These are phyloP conservation scores for Boletus vinaceobasis DNA, from an alignment of 768 basidiomycete species.

Conservation along the genomic window DNA sequence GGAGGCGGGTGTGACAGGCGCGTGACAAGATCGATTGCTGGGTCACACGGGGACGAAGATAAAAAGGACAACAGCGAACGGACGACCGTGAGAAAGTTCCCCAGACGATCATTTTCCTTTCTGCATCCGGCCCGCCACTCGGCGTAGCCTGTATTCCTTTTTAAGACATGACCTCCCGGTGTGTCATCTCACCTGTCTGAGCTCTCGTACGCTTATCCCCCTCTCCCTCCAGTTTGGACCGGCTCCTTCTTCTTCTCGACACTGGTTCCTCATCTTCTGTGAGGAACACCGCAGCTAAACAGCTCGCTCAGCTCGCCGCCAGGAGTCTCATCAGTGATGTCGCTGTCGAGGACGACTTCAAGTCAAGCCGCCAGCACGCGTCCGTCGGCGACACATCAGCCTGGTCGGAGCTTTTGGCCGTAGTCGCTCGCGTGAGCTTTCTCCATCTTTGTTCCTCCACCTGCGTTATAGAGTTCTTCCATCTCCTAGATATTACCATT, in stretches of 20 bases:
- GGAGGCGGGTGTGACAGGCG: constrained; percentile 20
- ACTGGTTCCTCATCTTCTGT: constrained; percentile 90
- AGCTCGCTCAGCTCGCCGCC: constrained; percentile 87
- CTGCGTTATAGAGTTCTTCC: not conserved
- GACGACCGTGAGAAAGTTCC: constrained; percentile 49
- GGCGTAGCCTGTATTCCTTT: constrained; percentile 54
- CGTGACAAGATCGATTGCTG: constrained; percentile 38
- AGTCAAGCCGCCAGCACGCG: constrained; percentile 54
- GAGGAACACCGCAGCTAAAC: constrained; percentile 93
- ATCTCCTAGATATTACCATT: constrained; percentile 75
- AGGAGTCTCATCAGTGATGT: constrained; percentile 84
- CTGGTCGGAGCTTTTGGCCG: constrained; percentile 88
- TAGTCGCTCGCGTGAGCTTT: constrained; percentile 74
- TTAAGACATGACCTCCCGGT: constrained; percentile 78
- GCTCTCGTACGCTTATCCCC: not conserved
- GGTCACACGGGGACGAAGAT: constrained; percentile 50
- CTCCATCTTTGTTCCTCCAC: not conserved
- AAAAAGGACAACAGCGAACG: constrained; percentile 56
- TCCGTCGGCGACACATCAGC: constrained; percentile 64
- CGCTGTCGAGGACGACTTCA: constrained; percentile 74
- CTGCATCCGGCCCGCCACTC: constrained; percentile 37
- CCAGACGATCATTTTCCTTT: constrained; percentile 41
- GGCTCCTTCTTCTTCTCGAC: constrained; percentile 92
- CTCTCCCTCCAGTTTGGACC: constrained; percentile 72
- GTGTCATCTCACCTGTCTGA: constrained; percentile 3